Conservation (phyloP, 2,329 filamentous ascomycete species). For the Chaetomium sp. region DNA sequence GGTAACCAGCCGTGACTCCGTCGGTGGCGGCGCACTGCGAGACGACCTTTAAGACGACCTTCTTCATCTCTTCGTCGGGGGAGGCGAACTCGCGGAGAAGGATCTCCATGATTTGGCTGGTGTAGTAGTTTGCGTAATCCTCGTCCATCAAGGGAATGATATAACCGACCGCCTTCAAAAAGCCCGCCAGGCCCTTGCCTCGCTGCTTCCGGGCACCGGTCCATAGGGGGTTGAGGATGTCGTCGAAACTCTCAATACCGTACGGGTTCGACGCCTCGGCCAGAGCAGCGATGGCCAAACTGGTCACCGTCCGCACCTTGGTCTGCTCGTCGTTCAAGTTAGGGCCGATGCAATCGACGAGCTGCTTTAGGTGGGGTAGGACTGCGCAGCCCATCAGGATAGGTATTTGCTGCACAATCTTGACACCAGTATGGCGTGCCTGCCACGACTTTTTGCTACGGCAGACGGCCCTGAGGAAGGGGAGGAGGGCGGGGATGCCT, state of each 20-base stretch:
- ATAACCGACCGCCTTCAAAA: slow-evolving; percentile 95
- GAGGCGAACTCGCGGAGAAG: slow-evolving; percentile 93
- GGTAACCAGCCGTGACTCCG: slow-evolving; percentile 89
- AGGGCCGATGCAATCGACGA: slow-evolving; percentile 94
- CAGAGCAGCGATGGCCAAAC: slow-evolving; percentile 88
- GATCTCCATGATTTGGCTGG: slow-evolving; percentile 98
- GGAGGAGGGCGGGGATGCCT: slow-evolving; percentile 90
- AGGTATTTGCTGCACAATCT: slow-evolving; percentile 98
- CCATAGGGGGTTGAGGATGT: slow-evolving; percentile 96
- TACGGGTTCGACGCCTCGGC: slow-evolving; percentile 97
- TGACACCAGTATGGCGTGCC: slow-evolving; percentile 94
- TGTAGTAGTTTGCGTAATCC: slow-evolving; percentile 99
- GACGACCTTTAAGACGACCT: slow-evolving; percentile 95
- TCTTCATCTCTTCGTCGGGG: slow-evolving; percentile 99
- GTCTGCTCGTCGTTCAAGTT: slow-evolving; percentile 98
- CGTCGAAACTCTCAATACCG: slow-evolving; percentile 98
- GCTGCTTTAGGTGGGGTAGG: slow-evolving; percentile 88
- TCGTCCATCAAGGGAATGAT: slow-evolving; percentile 99
- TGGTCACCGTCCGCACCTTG: slow-evolving; percentile 95
- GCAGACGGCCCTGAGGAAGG: slow-evolving; percentile 93
- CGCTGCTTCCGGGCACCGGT: slow-evolving; percentile 94
- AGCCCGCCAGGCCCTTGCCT: slow-evolving; percentile 92
- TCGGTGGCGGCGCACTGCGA: slow-evolving; percentile 94
- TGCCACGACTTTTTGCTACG: slow-evolving; percentile 99
- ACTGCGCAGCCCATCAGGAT: slow-evolving; percentile 99